Base-by-base conservation (phyloP, 495 filamentous ascomycete species). In the Neohortaea acidophila region DNA sequence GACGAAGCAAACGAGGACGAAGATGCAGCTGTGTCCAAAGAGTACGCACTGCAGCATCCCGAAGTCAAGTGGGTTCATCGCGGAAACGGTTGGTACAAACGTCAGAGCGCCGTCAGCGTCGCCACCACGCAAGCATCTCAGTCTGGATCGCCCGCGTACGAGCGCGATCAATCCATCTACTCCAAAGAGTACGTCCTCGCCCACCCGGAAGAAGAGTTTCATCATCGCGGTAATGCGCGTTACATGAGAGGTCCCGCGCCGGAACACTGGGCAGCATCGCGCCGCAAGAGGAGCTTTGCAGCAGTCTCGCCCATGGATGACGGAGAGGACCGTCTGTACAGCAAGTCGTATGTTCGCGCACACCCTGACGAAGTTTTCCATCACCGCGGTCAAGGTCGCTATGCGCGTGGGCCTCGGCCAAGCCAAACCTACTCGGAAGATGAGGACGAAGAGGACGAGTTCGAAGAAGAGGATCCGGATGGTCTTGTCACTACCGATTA, bases 321-420 rank as follows among this genome's bases (percentile, higher is more conserved):
- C 1, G 23, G 6, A n/a, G 45, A 43, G 8, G 20, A 14, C 7
- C 7, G 7, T 14, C 41, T 49, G 12, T 35, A 30, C 24, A 26
- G 31, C 37, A 49, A 41, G 30, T 31, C 21, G 1, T 41, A 36
- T 21, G 42, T 45, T 1, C 21, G 28, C 4, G 38, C 37, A 22
- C 41, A 50, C 31, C 47, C 47, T 2, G 15, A 42, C 3, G 12
- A 32, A 24, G 22, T 15, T 8, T 50, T 50, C 17, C 47, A 50
- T 39, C 47, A 50, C 23, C 41, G 43, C 13, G 47, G 47, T 11
- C 47, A 50, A 26, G 47, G 47, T 11, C 47, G 47, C 12, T 50
- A 42, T 25, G 47, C 38, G 4, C 20, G 29, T 14, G 46, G 46
- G 21, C 36, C 42, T 1, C 11, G 36, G 4, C 24, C 11, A 22